A percentile compares a stretch with the other conserved stretches of the same genome.
Evolutionary conservation across 495 filamentous ascomycete species (phyloP).

Genomic region (Parmelia sp.): DNA sequence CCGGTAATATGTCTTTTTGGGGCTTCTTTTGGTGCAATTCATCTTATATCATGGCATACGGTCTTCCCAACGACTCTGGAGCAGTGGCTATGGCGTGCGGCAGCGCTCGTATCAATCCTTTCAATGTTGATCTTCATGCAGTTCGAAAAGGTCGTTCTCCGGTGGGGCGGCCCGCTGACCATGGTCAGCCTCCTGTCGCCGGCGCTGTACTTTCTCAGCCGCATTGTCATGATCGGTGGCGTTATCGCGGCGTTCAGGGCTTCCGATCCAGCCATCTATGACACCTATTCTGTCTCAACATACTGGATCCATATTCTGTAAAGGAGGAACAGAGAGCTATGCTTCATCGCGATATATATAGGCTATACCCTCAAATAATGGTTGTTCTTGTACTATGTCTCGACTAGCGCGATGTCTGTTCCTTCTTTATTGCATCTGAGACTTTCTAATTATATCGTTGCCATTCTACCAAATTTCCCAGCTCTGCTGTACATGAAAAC

Average conservation of each 20-base stretch:
- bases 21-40: conserved; percentile 29
- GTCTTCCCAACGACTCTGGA: conserved; percentile 26
- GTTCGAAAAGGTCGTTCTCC: conserved; percentile 32
- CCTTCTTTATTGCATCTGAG: no score
- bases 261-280: conserved; percentile 27
- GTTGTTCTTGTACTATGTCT: background rate
- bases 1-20: conserved; percentile 29
- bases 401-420: no score
- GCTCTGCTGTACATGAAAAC: no score
- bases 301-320: conserved; percentile 18
- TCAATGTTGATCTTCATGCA: conserved; percentile 34
- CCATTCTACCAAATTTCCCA: no score
- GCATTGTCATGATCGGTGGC: conserved; percentile 30
- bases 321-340: conserved; percentile 4
- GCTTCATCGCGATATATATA: background rate
- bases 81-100: conserved; percentile 31
- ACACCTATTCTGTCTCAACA: conserved; percentile 23
- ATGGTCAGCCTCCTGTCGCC: conserved; percentile 31
- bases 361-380: background rate
- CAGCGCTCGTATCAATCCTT: conserved; percentile 28
- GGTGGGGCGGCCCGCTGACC: conserved; percentile 31
- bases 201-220: conserved; percentile 30
- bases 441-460: no score
- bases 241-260: conserved; percentile 30
- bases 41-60: conserved; percentile 30